Evolutionary conservation across 1,139 yeast species (phyloP).

Genomic region (Blastobotrys illinoisensis): DNA sequence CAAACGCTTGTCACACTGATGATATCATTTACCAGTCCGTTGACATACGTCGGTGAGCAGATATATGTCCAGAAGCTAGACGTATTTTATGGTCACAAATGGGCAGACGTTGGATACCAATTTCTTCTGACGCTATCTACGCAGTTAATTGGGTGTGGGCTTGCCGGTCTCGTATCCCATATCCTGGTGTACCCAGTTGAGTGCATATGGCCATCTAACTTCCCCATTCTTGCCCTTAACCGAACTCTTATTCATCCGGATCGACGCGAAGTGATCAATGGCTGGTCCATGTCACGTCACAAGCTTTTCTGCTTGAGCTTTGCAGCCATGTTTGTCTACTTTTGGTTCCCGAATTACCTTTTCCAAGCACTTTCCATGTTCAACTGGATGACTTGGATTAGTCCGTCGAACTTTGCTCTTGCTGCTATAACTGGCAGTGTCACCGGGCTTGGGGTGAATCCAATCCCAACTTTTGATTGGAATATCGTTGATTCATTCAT

Average conservation of each 20-base stretch:
- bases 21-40: constrained; percentile 39
- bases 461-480: constrained; percentile 48
- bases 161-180: constrained; percentile 54
- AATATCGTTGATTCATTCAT: constrained; percentile 33
- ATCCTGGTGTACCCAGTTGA: constrained; percentile 53
- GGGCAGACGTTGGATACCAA: constrained; percentile 48
- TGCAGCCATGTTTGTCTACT: constrained; percentile 42
- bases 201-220: constrained; percentile 50
- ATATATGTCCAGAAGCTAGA: constrained; percentile 41
- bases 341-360: constrained; percentile 51
- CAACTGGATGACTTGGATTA: constrained; percentile 57
- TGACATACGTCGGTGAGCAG: constrained; percentile 35
- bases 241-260: constrained; percentile 38
- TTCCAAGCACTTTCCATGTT: constrained; percentile 46
- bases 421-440: constrained; percentile 47
- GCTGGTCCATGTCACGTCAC: constrained; percentile 46
- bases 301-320: constrained; percentile 39
- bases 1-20: constrained; percentile 55
- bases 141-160: constrained; percentile 55
- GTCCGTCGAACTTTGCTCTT: constrained; percentile 45
- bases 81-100: constrained; percentile 37
- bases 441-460: constrained; percentile 51
- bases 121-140: constrained; percentile 45
- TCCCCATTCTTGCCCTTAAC: constrained; percentile 52
- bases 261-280: constrained; percentile 32